A percentile compares a stretch with the other conserved stretches of the same genome.
Evolutionary conservation across 2,329 filamentous ascomycete genomes (phyloP).

Genomic region (Fusarium vanettenii): DNA sequence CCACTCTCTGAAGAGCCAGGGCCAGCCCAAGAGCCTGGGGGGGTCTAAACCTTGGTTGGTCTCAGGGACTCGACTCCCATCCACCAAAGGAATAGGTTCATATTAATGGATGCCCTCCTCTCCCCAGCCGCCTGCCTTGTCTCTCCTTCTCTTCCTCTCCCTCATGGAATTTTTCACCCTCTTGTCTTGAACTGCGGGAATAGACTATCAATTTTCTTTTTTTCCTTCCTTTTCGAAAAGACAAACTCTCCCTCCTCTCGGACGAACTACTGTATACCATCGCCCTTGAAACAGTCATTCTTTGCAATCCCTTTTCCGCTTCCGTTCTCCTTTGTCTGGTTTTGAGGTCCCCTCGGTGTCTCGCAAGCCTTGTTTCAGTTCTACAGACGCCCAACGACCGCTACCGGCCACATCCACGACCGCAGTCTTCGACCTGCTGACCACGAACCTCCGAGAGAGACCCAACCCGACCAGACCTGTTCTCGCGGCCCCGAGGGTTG

Average conservation of each 20-base stretch:
- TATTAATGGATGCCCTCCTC: slow-evolving; percentile 34
- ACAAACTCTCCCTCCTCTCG: neutral
- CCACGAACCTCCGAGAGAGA: neutral
- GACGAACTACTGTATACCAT: neutral
- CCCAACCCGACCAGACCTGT: slow-evolving; percentile 30
- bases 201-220: slow-evolving; percentile 32
- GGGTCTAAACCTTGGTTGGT: slow-evolving; percentile 7
- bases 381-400: slow-evolving; percentile 1
- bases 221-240: slow-evolving; percentile 8
- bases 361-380: slow-evolving; percentile 31
- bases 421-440: slow-evolving; percentile 22
- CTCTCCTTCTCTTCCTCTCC: neutral
- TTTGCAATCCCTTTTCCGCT: slow-evolving; percentile 34
- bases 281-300: slow-evolving; percentile 24
- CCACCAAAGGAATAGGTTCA: slow-evolving; percentile 18
- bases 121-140: slow-evolving; percentile 28
- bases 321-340: slow-evolving; percentile 37
- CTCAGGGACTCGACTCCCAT: slow-evolving; percentile 6
- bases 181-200: slow-evolving; percentile 8
- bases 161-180: slow-evolving; percentile 22
- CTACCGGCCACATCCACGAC: slow-evolving; percentile 35
- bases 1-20: slow-evolving; percentile 21
- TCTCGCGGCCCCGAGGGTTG: slow-evolving; percentile 11
- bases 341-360: slow-evolving; percentile 25
- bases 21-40: slow-evolving; percentile 3